phyloP scores from a whole-genome alignment of 495 filamentous ascomycete genomes.

The Hypoxylon lenormandii region DNA sequence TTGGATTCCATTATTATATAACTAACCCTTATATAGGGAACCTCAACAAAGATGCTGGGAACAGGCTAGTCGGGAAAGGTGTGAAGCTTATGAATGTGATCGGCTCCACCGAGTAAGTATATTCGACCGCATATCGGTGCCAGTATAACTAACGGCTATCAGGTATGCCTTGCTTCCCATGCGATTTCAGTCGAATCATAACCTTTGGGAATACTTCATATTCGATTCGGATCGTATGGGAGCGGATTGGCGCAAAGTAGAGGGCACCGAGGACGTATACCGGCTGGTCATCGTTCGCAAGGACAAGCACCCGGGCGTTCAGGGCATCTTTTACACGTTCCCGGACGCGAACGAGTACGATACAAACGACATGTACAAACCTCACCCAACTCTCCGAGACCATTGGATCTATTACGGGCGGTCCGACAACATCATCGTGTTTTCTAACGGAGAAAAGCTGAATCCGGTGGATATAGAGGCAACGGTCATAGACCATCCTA shows the following conservation, averaged over 20 bases:
- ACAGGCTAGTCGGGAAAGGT: conserved; percentile 51
- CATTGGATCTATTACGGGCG: conserved; percentile 67
- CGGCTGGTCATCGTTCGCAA: conserved; percentile 65
- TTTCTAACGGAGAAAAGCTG: conserved; percentile 73
- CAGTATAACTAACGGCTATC: conserved; percentile 23
- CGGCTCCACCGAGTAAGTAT: conserved; percentile 57
- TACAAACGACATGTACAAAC: conserved; percentile 68
- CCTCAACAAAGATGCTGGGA: conserved; percentile 52
- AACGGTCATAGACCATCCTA: conserved; percentile 58
- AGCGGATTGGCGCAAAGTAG: conserved; percentile 58
- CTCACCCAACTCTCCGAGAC: conserved; percentile 61
- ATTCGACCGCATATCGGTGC: conserved; percentile 38
- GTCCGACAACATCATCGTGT: conserved; percentile 71
- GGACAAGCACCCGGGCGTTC: conserved; percentile 54
- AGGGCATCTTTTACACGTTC: conserved; percentile 66
- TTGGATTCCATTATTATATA: not conserved
- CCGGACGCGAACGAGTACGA: conserved; percentile 64
- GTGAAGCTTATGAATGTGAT: conserved; percentile 53
- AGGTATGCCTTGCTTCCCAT: conserved; percentile 59
- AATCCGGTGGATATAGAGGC: conserved; percentile 69
- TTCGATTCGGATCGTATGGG: conserved; percentile 60
- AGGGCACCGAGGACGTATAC: conserved; percentile 59
- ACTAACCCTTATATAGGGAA: conserved; percentile 50
- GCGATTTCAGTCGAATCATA: conserved; percentile 50
- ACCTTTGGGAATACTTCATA: conserved; percentile 67